Percentiles rank a stretch among this genome's conserved stretches.
Conservation (phyloP, 116 monocot species). For the Zostera marina region DNA sequence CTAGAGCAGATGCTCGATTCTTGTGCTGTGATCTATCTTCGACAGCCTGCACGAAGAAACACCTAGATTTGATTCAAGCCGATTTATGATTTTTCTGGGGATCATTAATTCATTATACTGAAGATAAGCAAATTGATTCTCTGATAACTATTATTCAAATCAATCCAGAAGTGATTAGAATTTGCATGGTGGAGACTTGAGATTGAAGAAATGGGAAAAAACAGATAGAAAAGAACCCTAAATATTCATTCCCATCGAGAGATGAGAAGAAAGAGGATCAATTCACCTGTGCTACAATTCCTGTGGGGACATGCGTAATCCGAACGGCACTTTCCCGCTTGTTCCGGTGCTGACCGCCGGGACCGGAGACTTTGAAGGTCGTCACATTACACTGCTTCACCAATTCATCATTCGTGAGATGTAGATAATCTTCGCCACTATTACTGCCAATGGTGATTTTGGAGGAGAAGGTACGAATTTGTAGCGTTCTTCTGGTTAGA, state of each 20-base stretch:
- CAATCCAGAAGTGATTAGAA: too few species aligned
- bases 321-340: slow-evolving; percentile 94
- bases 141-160: too few species aligned
- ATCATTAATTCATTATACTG: too few species aligned
- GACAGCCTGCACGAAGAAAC: slow-evolving; percentile 35
- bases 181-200: too few species aligned
- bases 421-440: slow-evolving; percentile 25
- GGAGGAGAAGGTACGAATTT: slow-evolving; percentile 12
- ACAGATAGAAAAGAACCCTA: too few species aligned
- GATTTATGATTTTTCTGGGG: too few species aligned
- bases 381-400: slow-evolving; percentile 82
- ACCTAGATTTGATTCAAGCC: too few species aligned
- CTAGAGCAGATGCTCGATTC: slow-evolving; percentile 65
- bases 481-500: not conserved
- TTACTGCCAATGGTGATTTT: slow-evolving; percentile 1
- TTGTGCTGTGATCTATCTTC: slow-evolving; percentile 92
- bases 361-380: slow-evolving; percentile 86
- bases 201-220: too few species aligned
- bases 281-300: slow-evolving; percentile 64
- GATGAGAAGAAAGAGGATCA: not conserved
- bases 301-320: slow-evolving; percentile 72
- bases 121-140: too few species aligned
- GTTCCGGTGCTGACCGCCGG: slow-evolving; percentile 96
- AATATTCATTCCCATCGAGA: too few species aligned
- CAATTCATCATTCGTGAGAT: slow-evolving; percentile 54